phyloP scores from a whole-genome alignment of 352 stramenopile species.

The Phytopythium sindhum region DNA sequence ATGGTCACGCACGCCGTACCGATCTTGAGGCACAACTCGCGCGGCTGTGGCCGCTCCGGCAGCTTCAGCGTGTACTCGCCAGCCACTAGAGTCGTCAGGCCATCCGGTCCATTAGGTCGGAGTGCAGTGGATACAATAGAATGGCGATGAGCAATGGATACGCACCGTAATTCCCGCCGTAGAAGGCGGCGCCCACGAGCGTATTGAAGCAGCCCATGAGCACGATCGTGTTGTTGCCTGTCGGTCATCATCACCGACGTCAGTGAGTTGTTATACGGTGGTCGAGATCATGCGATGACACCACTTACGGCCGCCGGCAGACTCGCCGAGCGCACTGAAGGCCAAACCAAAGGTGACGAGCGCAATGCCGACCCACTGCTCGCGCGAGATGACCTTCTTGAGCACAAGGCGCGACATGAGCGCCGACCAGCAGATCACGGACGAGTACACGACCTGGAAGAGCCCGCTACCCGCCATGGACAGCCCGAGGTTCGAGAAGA shows the following conservation, averaged over 20 bases:
- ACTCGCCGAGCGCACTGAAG: constrained; percentile 76
- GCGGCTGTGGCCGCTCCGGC: constrained; percentile 62
- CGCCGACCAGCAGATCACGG: constrained; percentile 85
- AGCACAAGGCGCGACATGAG: constrained; percentile 75
- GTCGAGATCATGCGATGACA: neutral
- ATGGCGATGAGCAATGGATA: neutral
- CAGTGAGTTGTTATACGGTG: constrained; percentile 1
- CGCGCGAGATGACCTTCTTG: constrained; percentile 65
- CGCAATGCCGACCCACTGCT: constrained; percentile 81
- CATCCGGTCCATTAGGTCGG: too few relatives aligned
- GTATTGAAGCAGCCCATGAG: constrained; percentile 86
- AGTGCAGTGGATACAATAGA: too few relatives aligned
- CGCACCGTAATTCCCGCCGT: constrained; percentile 70
- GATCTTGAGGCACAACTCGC: constrained; percentile 81
- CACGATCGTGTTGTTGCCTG: constrained; percentile 59
- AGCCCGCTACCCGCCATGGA: constrained; percentile 80
- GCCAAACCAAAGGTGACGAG: constrained; percentile 81
- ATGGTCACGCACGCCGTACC: constrained; percentile 65
- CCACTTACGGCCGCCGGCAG: constrained; percentile 35
- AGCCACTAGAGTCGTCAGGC: constrained; percentile 29
- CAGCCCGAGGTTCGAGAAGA: constrained; percentile 82
- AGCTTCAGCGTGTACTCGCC: constrained; percentile 83
- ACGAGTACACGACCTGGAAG: constrained; percentile 84
- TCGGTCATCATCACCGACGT: neutral
- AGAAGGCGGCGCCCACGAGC: constrained; percentile 75